Conservation (phyloP, 768 basidiomycete genomes). For the Boletus rubroflammeus region DNA sequence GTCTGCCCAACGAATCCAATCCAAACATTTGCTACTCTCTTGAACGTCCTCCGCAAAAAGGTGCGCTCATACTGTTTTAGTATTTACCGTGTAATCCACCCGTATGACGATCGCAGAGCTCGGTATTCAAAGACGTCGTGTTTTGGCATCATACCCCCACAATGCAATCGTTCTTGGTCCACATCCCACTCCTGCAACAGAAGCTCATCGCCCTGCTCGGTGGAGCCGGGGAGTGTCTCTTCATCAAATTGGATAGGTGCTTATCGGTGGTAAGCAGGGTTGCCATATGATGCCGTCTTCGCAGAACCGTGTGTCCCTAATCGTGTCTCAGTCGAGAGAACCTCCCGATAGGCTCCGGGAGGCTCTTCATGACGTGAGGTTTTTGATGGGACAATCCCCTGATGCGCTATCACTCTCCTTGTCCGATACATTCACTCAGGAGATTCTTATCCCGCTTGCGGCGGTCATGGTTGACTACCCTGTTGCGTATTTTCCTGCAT, state of each 20-base stretch:
- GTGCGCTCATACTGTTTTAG: constrained; percentile 26
- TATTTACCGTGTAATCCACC: not conserved
- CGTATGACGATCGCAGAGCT: constrained; percentile 6
- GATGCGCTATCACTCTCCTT: constrained; percentile 28
- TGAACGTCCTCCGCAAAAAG: constrained; percentile 38
- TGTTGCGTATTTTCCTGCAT: constrained; percentile 51
- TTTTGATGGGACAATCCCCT: constrained; percentile 3
- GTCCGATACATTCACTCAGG: constrained; percentile 24
- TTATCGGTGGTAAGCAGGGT: constrained; percentile 22
- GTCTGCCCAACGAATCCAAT: constrained; percentile 35
- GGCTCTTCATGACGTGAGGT: constrained; percentile 10
- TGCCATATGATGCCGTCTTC: not conserved
- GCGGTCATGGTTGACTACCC: constrained; percentile 61
- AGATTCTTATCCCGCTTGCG: constrained; percentile 47
- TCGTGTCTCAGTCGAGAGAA: constrained; percentile 8
- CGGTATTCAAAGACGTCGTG: constrained; percentile 39
- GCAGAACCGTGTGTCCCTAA: not conserved
- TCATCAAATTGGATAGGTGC: constrained; percentile 14
- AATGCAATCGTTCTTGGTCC: constrained; percentile 56
- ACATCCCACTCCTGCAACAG: constrained; percentile 25
- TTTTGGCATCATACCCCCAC: constrained; percentile 45
- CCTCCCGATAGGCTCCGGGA: constrained; percentile 12
- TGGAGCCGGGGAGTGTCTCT: constrained; percentile 7
- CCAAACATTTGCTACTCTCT: constrained; percentile 33
- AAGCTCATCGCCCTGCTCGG: constrained; percentile 6